Evolutionary conservation across 768 basidiomycete species (phyloP).

Genomic region (Neoboletus subvelutipes): DNA sequence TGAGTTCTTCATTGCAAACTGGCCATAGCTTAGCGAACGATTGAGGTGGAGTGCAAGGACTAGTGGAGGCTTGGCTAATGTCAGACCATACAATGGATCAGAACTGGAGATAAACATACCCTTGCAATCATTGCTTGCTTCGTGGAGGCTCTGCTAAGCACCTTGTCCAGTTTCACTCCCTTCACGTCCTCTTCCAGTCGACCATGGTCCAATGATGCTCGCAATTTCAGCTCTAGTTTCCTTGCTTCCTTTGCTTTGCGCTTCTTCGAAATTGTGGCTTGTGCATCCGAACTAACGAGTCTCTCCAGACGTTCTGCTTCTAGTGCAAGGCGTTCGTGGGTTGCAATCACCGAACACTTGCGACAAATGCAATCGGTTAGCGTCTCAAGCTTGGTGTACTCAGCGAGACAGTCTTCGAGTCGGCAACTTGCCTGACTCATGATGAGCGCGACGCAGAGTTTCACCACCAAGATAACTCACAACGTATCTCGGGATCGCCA

Average conservation of each 20-base stretch:
- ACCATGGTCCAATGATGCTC: conserved; percentile 64
- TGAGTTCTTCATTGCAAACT: conserved; percentile 78
- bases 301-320: conserved; percentile 61
- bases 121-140: conserved; percentile 93
- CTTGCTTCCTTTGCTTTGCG: conserved; percentile 71
- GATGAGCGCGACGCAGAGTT: conserved; percentile 9
- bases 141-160: conserved; percentile 70
- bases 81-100: conserved; percentile 17
- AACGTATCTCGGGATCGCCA: conserved; percentile 64
- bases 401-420: conserved; percentile 80
- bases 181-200: conserved; percentile 83
- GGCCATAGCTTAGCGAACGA: conserved; percentile 82
- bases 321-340: conserved; percentile 58
- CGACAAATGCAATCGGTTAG: conserved; percentile 93
- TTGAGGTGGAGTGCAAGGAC: conserved; percentile 90
- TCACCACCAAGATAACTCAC: conserved; percentile 42
- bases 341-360: conserved; percentile 83
- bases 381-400: conserved; percentile 86
- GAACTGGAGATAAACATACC: conserved; percentile 38
- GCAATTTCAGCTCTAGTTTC: conserved; percentile 60
- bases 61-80: conserved; percentile 64
- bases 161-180: conserved; percentile 77
- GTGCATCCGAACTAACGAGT: conserved; percentile 32
- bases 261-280: conserved; percentile 69
- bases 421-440: conserved; percentile 55